Evolutionary conservation across 495 filamentous ascomycete genomes (phyloP).

Genomic region (Darksidea phi): DNA sequence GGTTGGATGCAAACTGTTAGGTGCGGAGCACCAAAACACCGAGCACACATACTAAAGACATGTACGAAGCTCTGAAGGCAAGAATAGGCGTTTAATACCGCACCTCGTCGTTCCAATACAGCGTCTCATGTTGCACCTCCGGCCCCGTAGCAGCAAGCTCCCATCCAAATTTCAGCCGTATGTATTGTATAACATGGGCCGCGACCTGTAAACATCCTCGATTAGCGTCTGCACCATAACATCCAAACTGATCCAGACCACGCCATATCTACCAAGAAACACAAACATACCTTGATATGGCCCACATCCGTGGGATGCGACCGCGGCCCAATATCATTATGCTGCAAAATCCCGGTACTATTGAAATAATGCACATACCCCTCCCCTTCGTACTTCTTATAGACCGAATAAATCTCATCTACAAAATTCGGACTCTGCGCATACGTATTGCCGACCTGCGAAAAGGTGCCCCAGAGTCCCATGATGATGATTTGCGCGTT

Average conservation of each 20-base stretch:
- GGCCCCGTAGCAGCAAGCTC: slow-evolving; percentile 56
- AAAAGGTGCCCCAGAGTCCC: slow-evolving; percentile 64
- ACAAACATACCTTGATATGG: slow-evolving; percentile 52
- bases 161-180: slow-evolving; percentile 57
- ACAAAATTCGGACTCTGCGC: slow-evolving; percentile 41
- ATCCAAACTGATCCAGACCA: too few relatives aligned
- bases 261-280: slow-evolving; percentile 3
- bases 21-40: too few relatives aligned
- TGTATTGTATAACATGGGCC: slow-evolving; percentile 62
- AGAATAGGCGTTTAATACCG: neutral
- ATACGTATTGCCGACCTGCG: slow-evolving; percentile 55
- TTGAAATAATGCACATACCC: slow-evolving; percentile 66
- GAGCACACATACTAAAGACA: too few relatives aligned
- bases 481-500: slow-evolving; percentile 63
- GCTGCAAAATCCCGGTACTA: slow-evolving; percentile 64
- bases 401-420: slow-evolving; percentile 44
- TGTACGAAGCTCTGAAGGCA: too few relatives aligned
- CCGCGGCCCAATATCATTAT: slow-evolving; percentile 65
- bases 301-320: slow-evolving; percentile 68
- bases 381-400: slow-evolving; percentile 35
- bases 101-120: slow-evolving; percentile 36
- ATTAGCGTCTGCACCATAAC: too few relatives aligned
- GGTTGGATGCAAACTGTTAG: too few relatives aligned
- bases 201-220: slow-evolving; percentile 44
- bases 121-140: slow-evolving; percentile 57